A percentile compares a stretch with the other conserved stretches of the same genome.
Conservation (phyloP, 352 stramenopile species). For the Globisporangium splendens region DNA sequence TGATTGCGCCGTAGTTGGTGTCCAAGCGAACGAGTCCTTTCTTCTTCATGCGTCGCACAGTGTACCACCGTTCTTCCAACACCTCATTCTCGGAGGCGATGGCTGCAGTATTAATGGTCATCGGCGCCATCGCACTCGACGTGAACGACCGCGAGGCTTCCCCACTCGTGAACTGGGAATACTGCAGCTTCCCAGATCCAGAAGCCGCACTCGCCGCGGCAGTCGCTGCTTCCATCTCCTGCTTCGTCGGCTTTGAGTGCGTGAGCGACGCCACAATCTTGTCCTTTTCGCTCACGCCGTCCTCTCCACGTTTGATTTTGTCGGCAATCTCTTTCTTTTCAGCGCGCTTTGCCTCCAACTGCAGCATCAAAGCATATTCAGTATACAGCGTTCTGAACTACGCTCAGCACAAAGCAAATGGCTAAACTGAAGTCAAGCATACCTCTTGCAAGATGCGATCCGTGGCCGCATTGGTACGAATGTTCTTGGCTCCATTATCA, state of each 20-base stretch:
- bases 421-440: not conserved
- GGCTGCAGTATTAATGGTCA: conserved; percentile 55
- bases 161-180: conserved; percentile 87
- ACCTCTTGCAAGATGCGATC: conserved; percentile 81
- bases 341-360: conserved; percentile 61
- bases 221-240: conserved; percentile 12
- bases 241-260: conserved; percentile 36
- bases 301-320: conserved; percentile 52
- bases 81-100: conserved; percentile 56
- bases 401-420: not conserved
- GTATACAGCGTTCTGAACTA: not conserved
- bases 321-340: conserved; percentile 66
- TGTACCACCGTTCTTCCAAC: conserved; percentile 79
- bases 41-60: conserved; percentile 89
- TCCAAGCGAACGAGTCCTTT: conserved; percentile 97
- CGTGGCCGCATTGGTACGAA: conserved; percentile 80
- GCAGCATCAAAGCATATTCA: not conserved
- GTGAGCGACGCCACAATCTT: conserved; percentile 74
- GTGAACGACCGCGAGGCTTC: conserved; percentile 93
- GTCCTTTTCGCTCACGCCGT: conserved; percentile 66
- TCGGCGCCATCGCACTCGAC: conserved; percentile 85
- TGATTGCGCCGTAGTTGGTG: conserved; percentile 93
- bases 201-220: conserved; percentile 6
- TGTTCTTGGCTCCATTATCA: conserved; percentile 39
- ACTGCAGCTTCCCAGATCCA: conserved; percentile 36